Conservation (phyloP, 2,329 filamentous ascomycete genomes). For the Colletotrichum sp. region DNA sequence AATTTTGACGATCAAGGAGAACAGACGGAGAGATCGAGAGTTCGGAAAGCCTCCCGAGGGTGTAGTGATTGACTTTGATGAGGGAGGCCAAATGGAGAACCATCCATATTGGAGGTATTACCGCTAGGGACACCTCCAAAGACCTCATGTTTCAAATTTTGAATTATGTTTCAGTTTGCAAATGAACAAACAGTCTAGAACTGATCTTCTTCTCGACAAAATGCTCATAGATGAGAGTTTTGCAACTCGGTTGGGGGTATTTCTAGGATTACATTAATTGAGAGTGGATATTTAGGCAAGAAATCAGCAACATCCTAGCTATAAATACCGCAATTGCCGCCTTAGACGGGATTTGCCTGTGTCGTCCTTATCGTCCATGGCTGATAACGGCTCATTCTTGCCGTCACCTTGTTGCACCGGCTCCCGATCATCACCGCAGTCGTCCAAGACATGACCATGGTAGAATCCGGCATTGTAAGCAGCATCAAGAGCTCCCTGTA, state of each 20-base stretch:
- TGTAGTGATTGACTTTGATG: conserved; percentile 4
- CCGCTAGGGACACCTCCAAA: background rate
- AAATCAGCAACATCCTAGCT: background rate
- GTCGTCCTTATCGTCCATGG: background rate
- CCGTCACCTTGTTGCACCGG: background rate
- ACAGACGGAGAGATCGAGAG: conserved; percentile 21
- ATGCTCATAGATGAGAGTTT: too few relatives aligned
- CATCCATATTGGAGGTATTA: conserved; percentile 16
- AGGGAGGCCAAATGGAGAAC: conserved; percentile 11
- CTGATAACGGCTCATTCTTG: background rate
- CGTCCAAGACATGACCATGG: background rate
- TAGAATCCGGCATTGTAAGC: background rate
- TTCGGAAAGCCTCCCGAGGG: background rate
- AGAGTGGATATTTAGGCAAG: too few relatives aligned
- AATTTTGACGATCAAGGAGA: conserved; percentile 17
- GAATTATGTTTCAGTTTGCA: too few relatives aligned
- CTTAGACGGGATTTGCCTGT: background rate
- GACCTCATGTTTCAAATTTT: too few relatives aligned
- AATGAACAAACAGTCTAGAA: too few relatives aligned
- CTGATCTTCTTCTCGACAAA: too few relatives aligned
- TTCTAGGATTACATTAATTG: too few relatives aligned
- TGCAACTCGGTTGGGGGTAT: too few relatives aligned
- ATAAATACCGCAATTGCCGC: background rate
- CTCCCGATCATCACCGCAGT: background rate
- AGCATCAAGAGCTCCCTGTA: background rate